Conservation (phyloP, 1,284 basidiomycete species). For the Cutaneotrichosporon dermatis region DNA sequence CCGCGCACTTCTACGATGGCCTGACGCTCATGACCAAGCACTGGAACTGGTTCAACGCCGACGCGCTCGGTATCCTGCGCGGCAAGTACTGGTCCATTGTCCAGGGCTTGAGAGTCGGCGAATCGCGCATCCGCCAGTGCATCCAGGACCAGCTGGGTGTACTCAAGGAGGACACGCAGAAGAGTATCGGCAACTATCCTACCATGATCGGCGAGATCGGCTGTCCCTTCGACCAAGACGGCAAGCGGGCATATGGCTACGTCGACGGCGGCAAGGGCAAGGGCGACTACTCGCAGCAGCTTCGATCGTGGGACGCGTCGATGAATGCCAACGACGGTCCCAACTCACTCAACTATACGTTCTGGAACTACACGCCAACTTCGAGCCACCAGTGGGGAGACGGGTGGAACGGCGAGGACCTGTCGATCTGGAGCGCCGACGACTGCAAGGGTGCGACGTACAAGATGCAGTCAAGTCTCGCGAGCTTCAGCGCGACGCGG, state of each 20-base stretch:
- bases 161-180: slow-evolving; percentile 62
- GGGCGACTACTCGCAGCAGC: slow-evolving; percentile 75
- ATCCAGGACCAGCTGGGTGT: slow-evolving; percentile 79
- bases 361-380: slow-evolving; percentile 84
- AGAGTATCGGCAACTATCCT: slow-evolving; percentile 65
- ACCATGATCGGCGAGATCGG: slow-evolving; percentile 95
- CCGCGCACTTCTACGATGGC: slow-evolving; percentile 93
- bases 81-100: slow-evolving; percentile 69
- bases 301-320: slow-evolving; percentile 84
- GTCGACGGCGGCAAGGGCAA: slow-evolving; percentile 67
- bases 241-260: slow-evolving; percentile 75
- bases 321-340: slow-evolving; percentile 81
- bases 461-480: neutral
- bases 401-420: slow-evolving; percentile 90
- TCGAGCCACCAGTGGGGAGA: slow-evolving; percentile 84
- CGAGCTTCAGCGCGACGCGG: neutral
- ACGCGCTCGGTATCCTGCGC: slow-evolving; percentile 65
- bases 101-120: slow-evolving; percentile 63
- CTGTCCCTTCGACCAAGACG: slow-evolving; percentile 85
- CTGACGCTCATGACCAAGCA: slow-evolving; percentile 67
- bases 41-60: slow-evolving; percentile 91
- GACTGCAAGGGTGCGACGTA: slow-evolving; percentile 50
- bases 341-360: slow-evolving; percentile 75
- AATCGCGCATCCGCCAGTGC: slow-evolving; percentile 72
- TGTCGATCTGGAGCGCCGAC: slow-evolving; percentile 81